These are phyloP conservation scores for Fusarium pseudonygamai DNA, from an alignment of 2,329 filamentous ascomycete species.

Conservation along the genomic window DNA sequence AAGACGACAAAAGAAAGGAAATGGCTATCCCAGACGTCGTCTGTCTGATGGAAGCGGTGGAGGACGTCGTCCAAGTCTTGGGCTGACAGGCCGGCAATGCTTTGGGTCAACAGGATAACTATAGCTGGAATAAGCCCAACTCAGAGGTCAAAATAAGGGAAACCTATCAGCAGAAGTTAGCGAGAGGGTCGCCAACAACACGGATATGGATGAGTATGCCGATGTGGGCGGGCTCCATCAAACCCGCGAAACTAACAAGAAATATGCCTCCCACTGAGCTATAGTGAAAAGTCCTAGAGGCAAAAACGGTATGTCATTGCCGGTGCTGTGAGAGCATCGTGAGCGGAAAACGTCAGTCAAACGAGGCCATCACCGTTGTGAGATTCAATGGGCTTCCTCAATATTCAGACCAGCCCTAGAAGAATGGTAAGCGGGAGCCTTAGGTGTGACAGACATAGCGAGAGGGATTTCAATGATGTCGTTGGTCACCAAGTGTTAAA, in stretches of 20 bases:
- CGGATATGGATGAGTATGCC: background rate
- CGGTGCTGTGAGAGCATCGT: too few species aligned
- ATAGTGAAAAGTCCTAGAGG: too few species aligned
- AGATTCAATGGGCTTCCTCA: background rate
- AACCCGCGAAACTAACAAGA: fast-evolving
- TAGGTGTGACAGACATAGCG: fast-evolving
- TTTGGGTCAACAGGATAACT: background rate
- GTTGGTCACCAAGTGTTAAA: background rate
- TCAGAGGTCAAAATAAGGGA: background rate
- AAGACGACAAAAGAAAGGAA: background rate
- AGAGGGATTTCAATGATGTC: background rate
- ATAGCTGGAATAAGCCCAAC: background rate
- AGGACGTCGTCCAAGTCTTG: background rate
- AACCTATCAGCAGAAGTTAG: background rate
- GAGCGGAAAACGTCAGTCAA: background rate
- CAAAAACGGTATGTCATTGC: too few species aligned
- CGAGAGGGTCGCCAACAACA: background rate
- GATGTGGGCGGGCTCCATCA: too few species aligned
- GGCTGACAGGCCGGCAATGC: fast-evolving
- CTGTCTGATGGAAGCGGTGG: background rate
- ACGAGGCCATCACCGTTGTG: background rate
- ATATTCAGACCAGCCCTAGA: fast-evolving
- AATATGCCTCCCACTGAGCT: background rate
- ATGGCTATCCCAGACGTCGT: background rate
- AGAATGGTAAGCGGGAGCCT: fast-evolving